Evolutionary conservation across 768 basidiomycete species (phyloP).

Genomic region (Rubroboletus pulcherrimus): DNA sequence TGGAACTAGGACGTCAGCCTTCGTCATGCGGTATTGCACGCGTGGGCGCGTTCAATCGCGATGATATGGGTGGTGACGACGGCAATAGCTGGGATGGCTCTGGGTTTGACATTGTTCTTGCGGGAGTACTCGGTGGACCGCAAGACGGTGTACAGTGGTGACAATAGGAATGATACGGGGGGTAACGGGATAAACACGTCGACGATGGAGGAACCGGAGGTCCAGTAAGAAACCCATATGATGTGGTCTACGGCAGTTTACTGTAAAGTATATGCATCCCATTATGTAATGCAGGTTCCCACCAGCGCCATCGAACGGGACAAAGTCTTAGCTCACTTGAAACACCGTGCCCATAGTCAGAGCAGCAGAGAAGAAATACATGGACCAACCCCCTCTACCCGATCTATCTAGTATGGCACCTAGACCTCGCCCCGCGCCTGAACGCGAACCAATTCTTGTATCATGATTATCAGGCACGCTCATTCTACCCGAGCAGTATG

Average conservation of each 20-base stretch:
- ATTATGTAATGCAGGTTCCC: too few relatives aligned
- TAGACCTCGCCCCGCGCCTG: too few relatives aligned
- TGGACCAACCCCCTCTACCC: too few relatives aligned
- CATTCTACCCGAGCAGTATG: too few relatives aligned
- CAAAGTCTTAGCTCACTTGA: too few relatives aligned
- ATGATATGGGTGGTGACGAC: constrained; percentile 64
- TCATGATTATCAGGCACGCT: too few relatives aligned
- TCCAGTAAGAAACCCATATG: neutral
- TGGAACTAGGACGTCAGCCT: constrained; percentile 43
- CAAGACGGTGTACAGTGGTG: constrained; percentile 38
- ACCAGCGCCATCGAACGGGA: too few relatives aligned
- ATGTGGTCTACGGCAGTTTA: neutral
- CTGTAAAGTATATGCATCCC: too few relatives aligned
- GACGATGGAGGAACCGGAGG: neutral
- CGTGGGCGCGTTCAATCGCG: constrained; percentile 61
- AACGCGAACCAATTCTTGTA: too few relatives aligned
- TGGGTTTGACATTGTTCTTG: constrained; percentile 51
- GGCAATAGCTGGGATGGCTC: constrained; percentile 50
- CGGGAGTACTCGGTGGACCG: constrained; percentile 59
- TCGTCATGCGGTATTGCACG: constrained; percentile 51
- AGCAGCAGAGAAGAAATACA: too few relatives aligned
- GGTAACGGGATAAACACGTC: constrained; percentile 10
- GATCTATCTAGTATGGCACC: too few relatives aligned
- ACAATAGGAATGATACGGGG: constrained; percentile 13
- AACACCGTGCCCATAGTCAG: too few relatives aligned